Evolutionary conservation across 257 asterid genomes (phyloP), one percentile per base, ranked within the genome.

Genomic region (Solanum ahanhuiri): DNA sequence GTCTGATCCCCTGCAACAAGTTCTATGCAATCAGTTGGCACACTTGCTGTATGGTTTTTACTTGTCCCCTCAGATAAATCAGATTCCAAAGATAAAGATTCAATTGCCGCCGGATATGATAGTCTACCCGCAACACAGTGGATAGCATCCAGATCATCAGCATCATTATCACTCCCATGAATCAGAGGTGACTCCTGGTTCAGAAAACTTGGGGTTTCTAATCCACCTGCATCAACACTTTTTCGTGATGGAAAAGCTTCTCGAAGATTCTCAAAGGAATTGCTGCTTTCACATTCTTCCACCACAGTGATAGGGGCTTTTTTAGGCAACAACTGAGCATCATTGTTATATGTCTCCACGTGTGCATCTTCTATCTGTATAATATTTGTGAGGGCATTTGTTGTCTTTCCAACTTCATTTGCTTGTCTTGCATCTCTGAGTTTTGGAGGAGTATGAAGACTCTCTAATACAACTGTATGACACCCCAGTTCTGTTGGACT

Each of bases 81-180:
- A 72, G 84, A 34, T 14, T 76, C n/a, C 77, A 20, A 25, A 58
- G 83, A 51, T 17, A 85, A 85, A 88, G 93, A 90, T 86, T 89
- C 85, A 22, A 85, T 69, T 37, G 86, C 86, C 54, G 58, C 86
- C 66, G 86, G 72, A 85, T 82, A 82, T 63, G 87, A 58, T 67
- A 35, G 83, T 79, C 69, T 84, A 88, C 90, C 91, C 58, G 64
- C 89, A 81, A 75, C 37, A 84, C 31, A 75, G 54, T 87, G 76
- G 20, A 43, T 81, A 88, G 63, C 88, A 70, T 71, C 89, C 86
- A 75, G 76, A 89, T 81, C 90, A 91, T 76, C 85, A 84, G 82
- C 90, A 82, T 60, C 87, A 87, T 67, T 63, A 82, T 87, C 86
- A 86, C 64, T 84, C 86, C 85, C 93, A 63, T 86, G 86, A 82